A percentile compares a stretch with the other conserved stretches of the same genome.
Conservation (phyloP, 768 basidiomycete genomes). For the Suillus decipiens region DNA sequence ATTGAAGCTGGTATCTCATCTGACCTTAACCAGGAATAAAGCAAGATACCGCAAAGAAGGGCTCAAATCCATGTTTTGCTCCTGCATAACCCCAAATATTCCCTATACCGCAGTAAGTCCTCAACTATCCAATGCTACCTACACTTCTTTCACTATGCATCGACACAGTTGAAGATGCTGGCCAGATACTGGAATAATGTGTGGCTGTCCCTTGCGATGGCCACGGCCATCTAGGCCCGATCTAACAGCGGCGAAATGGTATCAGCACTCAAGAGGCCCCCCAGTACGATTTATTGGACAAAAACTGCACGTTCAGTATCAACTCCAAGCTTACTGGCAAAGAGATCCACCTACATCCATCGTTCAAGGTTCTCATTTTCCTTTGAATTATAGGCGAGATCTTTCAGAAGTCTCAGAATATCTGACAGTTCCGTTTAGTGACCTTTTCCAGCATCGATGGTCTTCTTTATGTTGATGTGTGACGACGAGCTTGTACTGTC, state of each 20-base stretch:
- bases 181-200: slow-evolving; percentile 25
- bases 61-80: slow-evolving; percentile 43
- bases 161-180: background rate
- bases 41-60: slow-evolving; percentile 42
- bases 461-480: background rate
- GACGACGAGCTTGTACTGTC: slow-evolving; percentile 56
- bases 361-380: slow-evolving; percentile 66
- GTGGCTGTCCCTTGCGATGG: slow-evolving; percentile 40
- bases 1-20: slow-evolving; percentile 22
- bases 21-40: slow-evolving; percentile 36
- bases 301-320: slow-evolving; percentile 63
- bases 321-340: slow-evolving; percentile 53
- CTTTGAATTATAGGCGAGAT: slow-evolving; percentile 44
- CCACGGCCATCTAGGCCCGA: slow-evolving; percentile 25
- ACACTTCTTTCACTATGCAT: slow-evolving; percentile 39
- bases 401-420: slow-evolving; percentile 2
- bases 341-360: slow-evolving; percentile 52
- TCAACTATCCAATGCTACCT: slow-evolving; percentile 22
- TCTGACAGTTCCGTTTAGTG: slow-evolving; percentile 15
- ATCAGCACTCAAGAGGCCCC: background rate
- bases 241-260: slow-evolving; percentile 54
- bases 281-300: slow-evolving; percentile 45
- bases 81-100: slow-evolving; percentile 37
- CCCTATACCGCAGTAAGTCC: slow-evolving; percentile 37
- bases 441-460: background rate